phyloP scores from a whole-genome alignment of 2,329 filamentous ascomycete genomes.

The Xylariaceae sp. region DNA sequence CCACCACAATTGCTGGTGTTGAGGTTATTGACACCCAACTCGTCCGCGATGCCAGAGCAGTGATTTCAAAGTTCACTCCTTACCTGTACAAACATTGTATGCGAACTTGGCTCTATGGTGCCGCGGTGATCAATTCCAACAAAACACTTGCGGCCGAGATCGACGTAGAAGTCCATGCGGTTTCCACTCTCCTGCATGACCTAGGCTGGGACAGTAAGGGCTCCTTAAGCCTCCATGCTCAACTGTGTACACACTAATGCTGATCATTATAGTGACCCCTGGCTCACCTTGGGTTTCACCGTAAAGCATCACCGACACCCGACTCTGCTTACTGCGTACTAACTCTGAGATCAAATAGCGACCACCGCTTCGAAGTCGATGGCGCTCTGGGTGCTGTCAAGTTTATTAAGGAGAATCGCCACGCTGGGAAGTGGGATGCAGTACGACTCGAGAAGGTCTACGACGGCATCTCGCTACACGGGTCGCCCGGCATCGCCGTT shows the following conservation, averaged over 20 bases:
- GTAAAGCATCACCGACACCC: constrained; percentile 6
- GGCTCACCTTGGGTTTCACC: constrained; percentile 20
- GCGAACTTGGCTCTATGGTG: constrained; percentile 22
- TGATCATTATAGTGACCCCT: constrained; percentile 18
- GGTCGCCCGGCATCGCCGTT: constrained; percentile 9
- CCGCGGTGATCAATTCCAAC: constrained; percentile 26
- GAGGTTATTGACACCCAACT: constrained; percentile 26
- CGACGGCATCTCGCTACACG: constrained; percentile 24
- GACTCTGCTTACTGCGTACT: background rate
- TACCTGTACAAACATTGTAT: constrained; percentile 23
- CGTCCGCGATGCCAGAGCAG: constrained; percentile 23
- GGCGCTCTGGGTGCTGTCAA: constrained; percentile 20
- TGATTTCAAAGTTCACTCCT: constrained; percentile 20
- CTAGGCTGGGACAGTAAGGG: constrained; percentile 28
- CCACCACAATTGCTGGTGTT: constrained; percentile 19
- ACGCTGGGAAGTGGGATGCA: constrained; percentile 17
- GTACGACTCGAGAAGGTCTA: constrained; percentile 22
- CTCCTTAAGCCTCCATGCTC: background rate
- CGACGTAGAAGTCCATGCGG: constrained; percentile 24
- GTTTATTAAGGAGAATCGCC: constrained; percentile 22
- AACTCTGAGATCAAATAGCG: constrained; percentile 1
- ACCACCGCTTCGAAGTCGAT: constrained; percentile 24
- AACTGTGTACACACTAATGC: constrained; percentile 8
- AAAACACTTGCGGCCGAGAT: constrained; percentile 12
- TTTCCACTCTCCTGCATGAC: constrained; percentile 24